phyloP scores from a whole-genome alignment of 306 rosid genomes.

The Alnus glutinosa region DNA sequence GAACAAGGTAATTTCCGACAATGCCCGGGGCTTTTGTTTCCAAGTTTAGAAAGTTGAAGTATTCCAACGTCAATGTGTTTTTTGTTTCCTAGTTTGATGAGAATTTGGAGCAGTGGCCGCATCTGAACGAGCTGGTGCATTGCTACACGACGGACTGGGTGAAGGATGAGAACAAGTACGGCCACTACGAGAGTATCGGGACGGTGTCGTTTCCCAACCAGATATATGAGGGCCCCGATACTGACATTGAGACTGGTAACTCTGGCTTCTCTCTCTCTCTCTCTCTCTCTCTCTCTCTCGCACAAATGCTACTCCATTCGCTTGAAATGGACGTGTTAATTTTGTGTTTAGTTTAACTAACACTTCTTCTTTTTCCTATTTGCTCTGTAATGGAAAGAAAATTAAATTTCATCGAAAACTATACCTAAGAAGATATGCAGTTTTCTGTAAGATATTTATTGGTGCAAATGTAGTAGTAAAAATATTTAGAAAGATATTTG shows the following conservation, averaged over 20 bases:
- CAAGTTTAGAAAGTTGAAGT: not conserved
- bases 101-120: slow-evolving; percentile 99
- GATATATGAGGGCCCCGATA: slow-evolving; percentile 97
- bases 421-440: not conserved
- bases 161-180: slow-evolving; percentile 91
- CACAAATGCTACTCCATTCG: not conserved
- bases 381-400: not conserved
- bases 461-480: not conserved
- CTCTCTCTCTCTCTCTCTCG: not conserved
- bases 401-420: not conserved
- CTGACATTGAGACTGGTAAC: slow-evolving; percentile 94
- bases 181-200: slow-evolving; percentile 76
- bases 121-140: slow-evolving; percentile 87
- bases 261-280: not conserved
- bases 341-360: not conserved
- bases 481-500: not conserved
- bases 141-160: slow-evolving; percentile 98
- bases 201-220: slow-evolving; percentile 72
- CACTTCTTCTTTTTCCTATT: not conserved
- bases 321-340: not conserved
- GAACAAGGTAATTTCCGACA: slow-evolving; percentile 56
- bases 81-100: slow-evolving; percentile 62
- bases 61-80: not conserved
- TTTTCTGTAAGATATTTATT: not conserved
- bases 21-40: not conserved